Percentiles rank a stretch among this genome's conserved stretches.
Conservation (phyloP, 768 basidiomycete species). For the Dendrothele bispora region DNA sequence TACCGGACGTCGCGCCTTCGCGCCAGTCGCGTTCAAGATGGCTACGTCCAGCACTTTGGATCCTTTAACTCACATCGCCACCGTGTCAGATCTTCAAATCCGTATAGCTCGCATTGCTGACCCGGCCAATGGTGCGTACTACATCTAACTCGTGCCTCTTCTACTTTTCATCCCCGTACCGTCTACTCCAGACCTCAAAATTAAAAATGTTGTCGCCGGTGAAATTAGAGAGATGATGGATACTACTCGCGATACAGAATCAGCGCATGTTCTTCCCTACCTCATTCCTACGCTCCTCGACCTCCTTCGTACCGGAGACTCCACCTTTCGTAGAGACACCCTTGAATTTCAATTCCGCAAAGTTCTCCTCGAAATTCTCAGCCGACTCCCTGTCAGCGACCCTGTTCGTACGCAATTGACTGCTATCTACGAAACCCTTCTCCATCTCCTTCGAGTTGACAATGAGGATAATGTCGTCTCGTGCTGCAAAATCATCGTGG, state of each 20-base stretch:
- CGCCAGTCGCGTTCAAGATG: conserved; percentile 29
- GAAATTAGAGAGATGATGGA: conserved; percentile 85
- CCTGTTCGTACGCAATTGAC: conserved; percentile 67
- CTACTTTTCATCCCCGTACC: background rate
- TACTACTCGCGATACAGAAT: conserved; percentile 73
- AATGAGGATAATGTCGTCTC: conserved; percentile 95
- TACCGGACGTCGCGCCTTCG: too few species aligned
- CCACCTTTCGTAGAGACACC: conserved; percentile 64
- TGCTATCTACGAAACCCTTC: conserved; percentile 75
- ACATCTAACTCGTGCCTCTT: background rate
- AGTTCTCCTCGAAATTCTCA: conserved; percentile 84
- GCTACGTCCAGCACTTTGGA: conserved; percentile 35
- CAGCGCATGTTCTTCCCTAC: conserved; percentile 64
- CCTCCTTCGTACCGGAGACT: conserved; percentile 67
- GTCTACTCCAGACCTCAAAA: conserved; percentile 58
- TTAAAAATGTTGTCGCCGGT: conserved; percentile 66
- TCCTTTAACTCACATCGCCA: conserved; percentile 31
- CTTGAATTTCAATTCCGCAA: conserved; percentile 83
- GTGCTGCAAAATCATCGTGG: conserved; percentile 89
- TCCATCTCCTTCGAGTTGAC: conserved; percentile 81
- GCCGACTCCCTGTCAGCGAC: conserved; percentile 84
- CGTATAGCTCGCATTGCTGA: conserved; percentile 74
- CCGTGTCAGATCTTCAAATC: conserved; percentile 63
- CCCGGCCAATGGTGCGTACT: conserved; percentile 61
- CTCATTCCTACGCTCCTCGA: conserved; percentile 76